These are phyloP conservation scores for Crucibulum laeve DNA, from an alignment of 768 basidiomycete species.

Conservation along the genomic window DNA sequence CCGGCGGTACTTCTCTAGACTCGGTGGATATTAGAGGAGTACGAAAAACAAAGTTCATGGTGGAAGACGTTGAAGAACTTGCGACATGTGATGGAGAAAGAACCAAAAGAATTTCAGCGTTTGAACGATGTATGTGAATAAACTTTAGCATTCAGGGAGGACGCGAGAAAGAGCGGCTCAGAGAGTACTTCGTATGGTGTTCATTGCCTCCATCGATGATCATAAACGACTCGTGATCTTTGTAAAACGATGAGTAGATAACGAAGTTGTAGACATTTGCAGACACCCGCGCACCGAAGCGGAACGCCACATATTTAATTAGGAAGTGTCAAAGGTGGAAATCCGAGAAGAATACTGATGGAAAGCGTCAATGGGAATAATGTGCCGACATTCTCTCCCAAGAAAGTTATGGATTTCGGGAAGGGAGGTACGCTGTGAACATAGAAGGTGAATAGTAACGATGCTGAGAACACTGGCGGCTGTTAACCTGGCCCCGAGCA, in stretches of 20 bases:
- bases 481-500: no score
- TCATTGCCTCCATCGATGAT: neutral
- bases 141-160: neutral
- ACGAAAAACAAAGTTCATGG: neutral
- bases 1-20: no score
- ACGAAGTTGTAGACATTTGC: neutral
- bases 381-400: no score
- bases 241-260: neutral
- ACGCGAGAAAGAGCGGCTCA: neutral
- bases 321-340: neutral
- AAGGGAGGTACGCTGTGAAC: neutral
- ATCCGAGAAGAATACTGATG: neutral
- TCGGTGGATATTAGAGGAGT: conserved; percentile 1
- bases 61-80: neutral
- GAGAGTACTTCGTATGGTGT: neutral
- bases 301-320: neutral
- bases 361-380: neutral
- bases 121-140: neutral
- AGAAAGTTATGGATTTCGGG: no score
- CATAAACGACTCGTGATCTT: neutral
- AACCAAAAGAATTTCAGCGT: neutral
- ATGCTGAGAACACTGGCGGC: no score
- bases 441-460: neutral
- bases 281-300: neutral
- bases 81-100: neutral